phyloP scores from a whole-genome alignment of 2,329 filamentous ascomycete genomes.

The Aspergillus caelatus region DNA sequence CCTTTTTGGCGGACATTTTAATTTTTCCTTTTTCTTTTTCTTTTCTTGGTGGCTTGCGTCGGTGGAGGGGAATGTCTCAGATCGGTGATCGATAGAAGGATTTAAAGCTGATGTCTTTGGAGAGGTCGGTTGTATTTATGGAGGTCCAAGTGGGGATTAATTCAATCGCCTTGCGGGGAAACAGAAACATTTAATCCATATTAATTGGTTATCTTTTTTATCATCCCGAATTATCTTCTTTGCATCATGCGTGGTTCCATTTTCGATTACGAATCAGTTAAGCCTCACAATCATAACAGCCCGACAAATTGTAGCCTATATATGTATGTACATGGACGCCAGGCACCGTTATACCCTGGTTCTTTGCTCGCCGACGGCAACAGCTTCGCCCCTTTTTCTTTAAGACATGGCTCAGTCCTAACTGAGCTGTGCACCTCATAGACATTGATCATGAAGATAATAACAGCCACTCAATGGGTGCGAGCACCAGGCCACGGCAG shows the following conservation, averaged over 20 bases:
- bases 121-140: background rate
- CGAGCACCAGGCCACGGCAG: slow-evolving; percentile 1
- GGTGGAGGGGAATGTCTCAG: background rate
- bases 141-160: slow-evolving; percentile 2
- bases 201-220: background rate
- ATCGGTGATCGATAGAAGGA: background rate
- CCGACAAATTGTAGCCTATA: slow-evolving; percentile 9
- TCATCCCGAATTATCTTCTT: background rate
- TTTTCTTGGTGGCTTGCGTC: background rate
- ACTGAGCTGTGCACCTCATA: background rate
- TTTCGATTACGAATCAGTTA: background rate
- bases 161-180: background rate
- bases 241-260: background rate
- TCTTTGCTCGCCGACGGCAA: background rate
- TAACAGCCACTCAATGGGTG: background rate
- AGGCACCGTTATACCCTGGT: background rate
- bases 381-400: background rate
- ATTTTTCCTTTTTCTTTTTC: too few species aligned
- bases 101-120: background rate
- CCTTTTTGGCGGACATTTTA: slow-evolving; percentile 47
- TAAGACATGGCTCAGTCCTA: background rate
- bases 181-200: background rate
- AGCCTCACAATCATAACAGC: slow-evolving; percentile 7
- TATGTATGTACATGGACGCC: slow-evolving; percentile 8
- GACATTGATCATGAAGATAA: background rate